Percentiles rank a stretch among this genome's conserved stretches.
Conservation (phyloP, 148 eudicot genomes). For the Rhododendron ovatum region DNA sequence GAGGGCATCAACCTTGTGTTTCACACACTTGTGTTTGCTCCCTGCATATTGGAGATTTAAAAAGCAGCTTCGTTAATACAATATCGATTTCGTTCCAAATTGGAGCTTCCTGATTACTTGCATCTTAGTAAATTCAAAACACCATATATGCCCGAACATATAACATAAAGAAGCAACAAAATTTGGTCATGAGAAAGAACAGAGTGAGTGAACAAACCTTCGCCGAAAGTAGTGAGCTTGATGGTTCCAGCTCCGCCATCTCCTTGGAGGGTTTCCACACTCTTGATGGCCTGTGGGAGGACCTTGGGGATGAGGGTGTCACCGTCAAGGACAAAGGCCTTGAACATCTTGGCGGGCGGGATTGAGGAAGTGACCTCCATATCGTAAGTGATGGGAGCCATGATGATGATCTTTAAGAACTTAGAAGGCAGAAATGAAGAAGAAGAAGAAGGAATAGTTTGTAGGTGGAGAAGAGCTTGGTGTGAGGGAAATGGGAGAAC, state of each 20-base stretch:
- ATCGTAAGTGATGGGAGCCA: not conserved
- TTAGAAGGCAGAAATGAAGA: not conserved
- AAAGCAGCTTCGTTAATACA: not conserved
- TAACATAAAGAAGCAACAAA: not conserved
- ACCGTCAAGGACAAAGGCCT: constrained; percentile 19
- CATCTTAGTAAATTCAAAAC: not conserved
- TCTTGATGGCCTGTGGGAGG: constrained; percentile 28
- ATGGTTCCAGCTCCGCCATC: constrained; percentile 14
- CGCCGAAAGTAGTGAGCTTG: constrained; percentile 22
- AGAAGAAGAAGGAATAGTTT: not conserved
- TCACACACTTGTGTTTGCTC: not conserved
- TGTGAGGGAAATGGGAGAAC: not conserved
- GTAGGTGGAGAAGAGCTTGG: not conserved
- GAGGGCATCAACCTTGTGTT: not conserved
- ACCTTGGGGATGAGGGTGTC: constrained; percentile 31
- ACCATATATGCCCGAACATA: not conserved
- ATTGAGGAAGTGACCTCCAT: constrained; percentile 11
- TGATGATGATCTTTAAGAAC: not conserved
- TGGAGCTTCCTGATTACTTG: not conserved
- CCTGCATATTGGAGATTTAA: not conserved
- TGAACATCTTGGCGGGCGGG: constrained; percentile 25
- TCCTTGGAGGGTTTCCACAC: constrained; percentile 12
- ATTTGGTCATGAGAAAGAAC: not conserved
- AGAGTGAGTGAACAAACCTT: constrained; percentile 15
- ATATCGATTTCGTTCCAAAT: not conserved